A percentile compares a stretch with the other conserved stretches of the same genome.
Conservation (phyloP, 805 yeast genomes). For the Monosporozyma yasuniensis region DNA sequence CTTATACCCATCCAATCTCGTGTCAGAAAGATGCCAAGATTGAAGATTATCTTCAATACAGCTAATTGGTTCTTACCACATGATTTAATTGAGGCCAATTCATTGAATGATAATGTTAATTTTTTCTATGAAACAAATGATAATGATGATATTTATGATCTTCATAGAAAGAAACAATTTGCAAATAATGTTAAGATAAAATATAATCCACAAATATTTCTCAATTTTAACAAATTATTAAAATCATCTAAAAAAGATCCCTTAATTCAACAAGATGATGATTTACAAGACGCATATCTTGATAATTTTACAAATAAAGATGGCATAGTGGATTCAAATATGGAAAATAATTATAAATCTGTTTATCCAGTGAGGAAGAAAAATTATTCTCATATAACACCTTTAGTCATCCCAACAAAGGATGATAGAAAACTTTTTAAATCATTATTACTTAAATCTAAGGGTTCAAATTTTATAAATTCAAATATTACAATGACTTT, state of each 20-base stretch:
- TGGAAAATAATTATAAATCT: constrained; percentile 23
- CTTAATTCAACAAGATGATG: background rate
- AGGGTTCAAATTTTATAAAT: constrained; percentile 30
- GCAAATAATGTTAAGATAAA: constrained; percentile 17
- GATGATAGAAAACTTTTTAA: constrained; percentile 45
- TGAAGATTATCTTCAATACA: constrained; percentile 1
- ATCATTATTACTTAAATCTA: constrained; percentile 33
- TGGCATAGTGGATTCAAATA: constrained; percentile 9
- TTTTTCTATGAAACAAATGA: constrained; percentile 1
- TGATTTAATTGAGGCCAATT: constrained; percentile 12
- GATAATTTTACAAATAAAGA: background rate
- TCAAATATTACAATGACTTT: constrained; percentile 29
- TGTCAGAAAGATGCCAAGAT: constrained; percentile 2
- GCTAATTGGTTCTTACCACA: constrained; percentile 10
- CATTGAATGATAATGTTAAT: constrained; percentile 22
- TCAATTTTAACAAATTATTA: constrained; percentile 17
- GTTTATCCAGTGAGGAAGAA: constrained; percentile 44
- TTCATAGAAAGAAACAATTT: background rate
- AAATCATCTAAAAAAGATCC: background rate
- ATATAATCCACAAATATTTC: constrained; percentile 18
- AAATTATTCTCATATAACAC: constrained; percentile 32
- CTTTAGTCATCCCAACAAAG: constrained; percentile 55
- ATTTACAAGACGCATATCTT: background rate
- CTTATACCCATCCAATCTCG: background rate
- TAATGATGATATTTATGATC: constrained; percentile 5